Percentiles rank a stretch among this genome's conserved stretches.
phyloP scores from a whole-genome alignment of 1,139 yeast species.

The Cylindricascospora bacillispora region DNA sequence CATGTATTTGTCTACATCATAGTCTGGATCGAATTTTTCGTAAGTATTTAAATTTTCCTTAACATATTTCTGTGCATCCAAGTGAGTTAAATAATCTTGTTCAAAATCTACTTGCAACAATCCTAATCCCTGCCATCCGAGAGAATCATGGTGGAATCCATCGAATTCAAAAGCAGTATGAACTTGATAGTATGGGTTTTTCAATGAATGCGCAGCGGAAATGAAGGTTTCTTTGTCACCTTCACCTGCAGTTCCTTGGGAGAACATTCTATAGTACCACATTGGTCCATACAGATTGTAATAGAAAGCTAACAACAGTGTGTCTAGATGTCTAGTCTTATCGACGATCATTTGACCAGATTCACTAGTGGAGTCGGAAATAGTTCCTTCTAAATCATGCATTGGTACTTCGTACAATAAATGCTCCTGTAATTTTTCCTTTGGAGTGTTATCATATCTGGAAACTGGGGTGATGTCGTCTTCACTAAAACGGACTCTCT shows the following conservation, averaged over 20 bases:
- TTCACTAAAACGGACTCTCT: constrained; percentile 14
- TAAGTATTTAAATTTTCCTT: constrained; percentile 5
- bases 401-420: constrained; percentile 21
- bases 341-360: constrained; percentile 46
- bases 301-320: constrained; percentile 41
- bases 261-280: constrained; percentile 39
- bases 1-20: constrained; percentile 8
- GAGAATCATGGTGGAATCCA: constrained; percentile 32
- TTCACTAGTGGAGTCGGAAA: constrained; percentile 50
- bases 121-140: constrained; percentile 30
- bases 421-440: constrained; percentile 4
- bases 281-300: constrained; percentile 45
- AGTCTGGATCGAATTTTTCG: constrained; percentile 8
- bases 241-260: constrained; percentile 50
- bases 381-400: constrained; percentile 44
- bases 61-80: constrained; percentile 9
- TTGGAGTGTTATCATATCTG: constrained; percentile 8
- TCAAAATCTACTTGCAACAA: constrained; percentile 34
- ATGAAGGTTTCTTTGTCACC: constrained; percentile 55
- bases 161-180: constrained; percentile 34
- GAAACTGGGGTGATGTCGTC: constrained; percentile 19
- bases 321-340: constrained; percentile 36
- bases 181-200: constrained; percentile 42
- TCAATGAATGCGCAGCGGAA: constrained; percentile 44
- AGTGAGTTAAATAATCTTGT: constrained; percentile 27